Conservation (phyloP, 2,329 filamentous ascomycete genomes). For the Aureobasidium sp. region DNA sequence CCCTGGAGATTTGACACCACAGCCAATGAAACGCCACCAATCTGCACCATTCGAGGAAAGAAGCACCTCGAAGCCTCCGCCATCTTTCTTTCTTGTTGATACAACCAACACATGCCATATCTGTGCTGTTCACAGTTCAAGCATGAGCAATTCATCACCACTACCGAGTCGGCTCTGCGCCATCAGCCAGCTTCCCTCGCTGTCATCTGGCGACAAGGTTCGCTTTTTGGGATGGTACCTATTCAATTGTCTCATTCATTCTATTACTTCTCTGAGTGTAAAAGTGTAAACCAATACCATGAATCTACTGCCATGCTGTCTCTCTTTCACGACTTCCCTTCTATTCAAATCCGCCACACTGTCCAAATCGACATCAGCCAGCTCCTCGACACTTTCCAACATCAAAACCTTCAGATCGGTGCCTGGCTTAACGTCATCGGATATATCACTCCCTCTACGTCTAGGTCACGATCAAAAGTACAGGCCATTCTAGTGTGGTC, state of each 20-base stretch:
- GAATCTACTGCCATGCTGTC: slow-evolving; percentile 51
- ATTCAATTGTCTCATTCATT: slow-evolving; percentile 1
- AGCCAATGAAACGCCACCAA: neutral
- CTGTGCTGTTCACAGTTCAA: no score
- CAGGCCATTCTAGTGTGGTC: slow-evolving; percentile 74
- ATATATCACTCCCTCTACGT: slow-evolving; percentile 38
- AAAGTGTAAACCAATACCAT: slow-evolving; percentile 52
- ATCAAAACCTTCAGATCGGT: slow-evolving; percentile 60
- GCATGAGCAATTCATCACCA: slow-evolving; percentile 31
- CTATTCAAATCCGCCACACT: slow-evolving; percentile 14
- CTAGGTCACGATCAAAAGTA: slow-evolving; percentile 36
- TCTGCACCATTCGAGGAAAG: neutral
- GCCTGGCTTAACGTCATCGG: slow-evolving; percentile 86
- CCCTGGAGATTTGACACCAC: neutral
- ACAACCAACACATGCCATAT: neutral
- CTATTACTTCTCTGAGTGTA: slow-evolving; percentile 2
- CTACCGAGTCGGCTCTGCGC: slow-evolving; percentile 47
- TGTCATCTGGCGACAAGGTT: slow-evolving; percentile 62
- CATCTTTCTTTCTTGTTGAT: neutral
- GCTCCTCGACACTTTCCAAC: slow-evolving; percentile 55
- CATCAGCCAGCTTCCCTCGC: slow-evolving; percentile 36
- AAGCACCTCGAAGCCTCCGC: neutral
- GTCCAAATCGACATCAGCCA: slow-evolving; percentile 51
- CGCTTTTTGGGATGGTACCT: slow-evolving; percentile 86
- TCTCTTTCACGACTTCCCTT: slow-evolving; percentile 59